A percentile compares a stretch with the other conserved stretches of the same genome.
These are phyloP conservation scores for Ogataea siamensis DNA, from an alignment of 805 yeast species.

Conservation along the genomic window DNA sequence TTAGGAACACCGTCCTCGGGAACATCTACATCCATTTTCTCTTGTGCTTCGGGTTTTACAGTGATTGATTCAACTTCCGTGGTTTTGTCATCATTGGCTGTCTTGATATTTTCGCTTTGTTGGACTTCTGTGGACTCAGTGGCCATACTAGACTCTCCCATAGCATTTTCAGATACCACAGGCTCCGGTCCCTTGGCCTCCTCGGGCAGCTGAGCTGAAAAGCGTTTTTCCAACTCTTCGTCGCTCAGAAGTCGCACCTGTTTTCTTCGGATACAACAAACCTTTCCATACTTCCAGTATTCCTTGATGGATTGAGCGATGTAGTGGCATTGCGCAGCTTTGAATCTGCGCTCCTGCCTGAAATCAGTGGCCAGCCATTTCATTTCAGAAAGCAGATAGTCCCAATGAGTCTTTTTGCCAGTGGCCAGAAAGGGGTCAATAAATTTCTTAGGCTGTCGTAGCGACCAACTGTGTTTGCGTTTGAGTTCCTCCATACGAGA, in stretches of 20 bases:
- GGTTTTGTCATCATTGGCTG: background rate
- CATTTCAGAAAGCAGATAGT: constrained; percentile 68
- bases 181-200: no score
- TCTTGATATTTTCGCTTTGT: background rate
- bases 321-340: constrained; percentile 64
- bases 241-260: constrained; percentile 37
- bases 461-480: constrained; percentile 84
- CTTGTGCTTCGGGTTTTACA: constrained; percentile 4
- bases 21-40: background rate
- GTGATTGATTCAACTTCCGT: constrained; percentile 4
- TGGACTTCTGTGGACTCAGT: background rate
- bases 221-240: constrained; percentile 8
- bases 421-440: constrained; percentile 57
- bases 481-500: constrained; percentile 91
- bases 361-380: constrained; percentile 82
- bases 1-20: background rate
- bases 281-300: constrained; percentile 75
- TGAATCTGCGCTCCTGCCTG: constrained; percentile 65
- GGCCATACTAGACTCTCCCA: no score
- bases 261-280: constrained; percentile 57
- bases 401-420: constrained; percentile 63
- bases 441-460: constrained; percentile 76
- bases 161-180: constrained; percentile 2
- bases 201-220: no score
- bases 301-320: constrained; percentile 74